phyloP scores from a whole-genome alignment of 176 grass and related monocot species.

The Cenchrus fungigraminus region DNA sequence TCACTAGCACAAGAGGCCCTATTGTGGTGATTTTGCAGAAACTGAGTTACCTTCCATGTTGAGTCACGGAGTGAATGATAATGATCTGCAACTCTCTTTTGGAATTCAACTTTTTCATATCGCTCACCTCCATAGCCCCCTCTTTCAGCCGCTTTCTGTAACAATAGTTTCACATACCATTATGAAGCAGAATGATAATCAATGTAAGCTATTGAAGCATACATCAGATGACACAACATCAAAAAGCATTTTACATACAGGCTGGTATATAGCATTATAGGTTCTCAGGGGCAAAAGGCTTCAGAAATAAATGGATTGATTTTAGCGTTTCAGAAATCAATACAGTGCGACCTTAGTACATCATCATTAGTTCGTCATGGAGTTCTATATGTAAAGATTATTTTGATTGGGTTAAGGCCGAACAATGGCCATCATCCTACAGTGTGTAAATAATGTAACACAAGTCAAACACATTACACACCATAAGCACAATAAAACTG shows the following conservation, averaged over 20 bases:
- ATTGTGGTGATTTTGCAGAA: slow-evolving; percentile 2
- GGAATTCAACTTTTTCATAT: slow-evolving; percentile 92
- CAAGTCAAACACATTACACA: background rate
- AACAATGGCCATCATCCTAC: background rate
- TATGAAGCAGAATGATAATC: slow-evolving; percentile 8
- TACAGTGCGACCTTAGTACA: background rate
- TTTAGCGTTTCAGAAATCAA: background rate
- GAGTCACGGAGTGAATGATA: slow-evolving; percentile 70
- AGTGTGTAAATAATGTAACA: background rate
- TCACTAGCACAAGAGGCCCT: background rate
- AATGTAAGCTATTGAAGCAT: background rate
- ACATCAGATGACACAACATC: background rate
- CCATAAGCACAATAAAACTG: background rate
- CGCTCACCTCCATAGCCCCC: slow-evolving; percentile 85
- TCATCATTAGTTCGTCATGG: background rate
- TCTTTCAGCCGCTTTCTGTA: slow-evolving; percentile 93
- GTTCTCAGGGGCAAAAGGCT: background rate
- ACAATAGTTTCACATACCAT: slow-evolving; percentile 10
- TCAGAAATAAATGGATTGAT: background rate
- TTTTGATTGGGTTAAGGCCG: slow-evolving; percentile 7
- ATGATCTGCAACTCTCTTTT: slow-evolving; percentile 77
- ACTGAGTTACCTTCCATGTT: slow-evolving; percentile 77
- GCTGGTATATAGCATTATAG: background rate
- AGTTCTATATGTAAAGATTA: background rate
- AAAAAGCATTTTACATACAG: background rate